Evolutionary conservation across 2,329 filamentous ascomycete genomes (phyloP), one percentile per base, ranked within the genome.

Genomic region (Juglanconis sp.): DNA sequence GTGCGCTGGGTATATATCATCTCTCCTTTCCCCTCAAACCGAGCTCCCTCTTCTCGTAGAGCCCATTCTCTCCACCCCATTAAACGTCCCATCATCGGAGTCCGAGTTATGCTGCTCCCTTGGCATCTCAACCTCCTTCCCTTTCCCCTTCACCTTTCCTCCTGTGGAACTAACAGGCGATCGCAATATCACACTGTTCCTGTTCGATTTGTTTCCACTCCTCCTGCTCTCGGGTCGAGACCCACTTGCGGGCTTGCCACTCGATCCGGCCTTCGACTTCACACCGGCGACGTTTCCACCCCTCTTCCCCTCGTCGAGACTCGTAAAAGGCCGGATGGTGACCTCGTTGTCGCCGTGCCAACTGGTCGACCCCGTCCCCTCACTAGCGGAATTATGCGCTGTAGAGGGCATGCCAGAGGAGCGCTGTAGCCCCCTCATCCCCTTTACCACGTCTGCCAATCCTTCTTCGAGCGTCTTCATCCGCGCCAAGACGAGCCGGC

Each of bases 391-490:
- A 65, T 82, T 84, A 55, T 79, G 77, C 34, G 78, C 76, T 6
- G 81, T 82, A 2, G 79, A 76, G 3, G 78, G 76, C 38, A 73
- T 73, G 44, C 74, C 76, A 51, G 73, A 70, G 51, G 73, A 75
- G 64, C 72, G 73, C 73, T 79, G 84, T 71, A 84, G 76, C 64
- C 86, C 85, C 63, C 90, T 86, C 72, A 96, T 88, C 72, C 95
- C 91, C 64, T 85, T 86, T 59, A 92, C 84, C n/a, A 96, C 88
- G 62, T 96, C 91, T 2, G 89, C 84, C 72, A 98, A 94, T 13
- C 92, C 89, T 74, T 96, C 92, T 72, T 98, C 93, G 2, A 98
- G 81, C 7, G 89, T 94, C 72, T 95, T 95, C 92, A 97, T 97
- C 38, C 92, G 82, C 8, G 92, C 91, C 50, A 97, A 79, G 74